Percentiles rank a stretch among this genome's conserved stretches.
Evolutionary conservation across 306 rosid species (phyloP).

Genomic region (Lotus japonicus): DNA sequence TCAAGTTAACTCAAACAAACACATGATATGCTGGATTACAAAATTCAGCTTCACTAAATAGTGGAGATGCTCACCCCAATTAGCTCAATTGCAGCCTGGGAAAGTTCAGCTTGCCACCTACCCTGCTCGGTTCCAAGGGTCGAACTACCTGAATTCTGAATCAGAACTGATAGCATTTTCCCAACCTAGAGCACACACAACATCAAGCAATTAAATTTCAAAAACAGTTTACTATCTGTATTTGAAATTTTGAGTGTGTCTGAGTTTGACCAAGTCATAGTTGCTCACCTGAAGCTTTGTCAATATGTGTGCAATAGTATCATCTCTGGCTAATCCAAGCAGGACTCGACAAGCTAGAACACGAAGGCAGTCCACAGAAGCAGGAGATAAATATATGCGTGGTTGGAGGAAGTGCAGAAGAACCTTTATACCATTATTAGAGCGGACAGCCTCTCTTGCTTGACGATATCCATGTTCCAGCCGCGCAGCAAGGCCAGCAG

Average conservation of each 20-base stretch:
- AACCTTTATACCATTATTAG: conserved; percentile 95
- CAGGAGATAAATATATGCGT: conserved; percentile 83
- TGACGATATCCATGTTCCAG: conserved; percentile 85
- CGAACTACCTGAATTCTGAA: conserved; percentile 87
- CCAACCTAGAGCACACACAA: conserved; percentile 70
- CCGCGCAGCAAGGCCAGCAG: conserved; percentile 92
- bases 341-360: conserved; percentile 93
- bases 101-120: conserved; percentile 98
- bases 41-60: background rate
- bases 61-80: conserved; percentile 61
- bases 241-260: background rate
- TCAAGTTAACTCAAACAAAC: too few species aligned
- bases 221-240: background rate
- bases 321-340: conserved; percentile 97
- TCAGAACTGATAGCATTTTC: conserved; percentile 83
- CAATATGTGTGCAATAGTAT: conserved; percentile 89
- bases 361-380: conserved; percentile 90
- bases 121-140: conserved; percentile 80
- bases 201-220: background rate
- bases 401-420: conserved; percentile 87
- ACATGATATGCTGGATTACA: too few species aligned
- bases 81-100: conserved; percentile 95
- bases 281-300: conserved; percentile 87
- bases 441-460: conserved; percentile 91
- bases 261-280: background rate